phyloP scores from a whole-genome alignment of 768 basidiomycete species.

The Suillus placidus region DNA sequence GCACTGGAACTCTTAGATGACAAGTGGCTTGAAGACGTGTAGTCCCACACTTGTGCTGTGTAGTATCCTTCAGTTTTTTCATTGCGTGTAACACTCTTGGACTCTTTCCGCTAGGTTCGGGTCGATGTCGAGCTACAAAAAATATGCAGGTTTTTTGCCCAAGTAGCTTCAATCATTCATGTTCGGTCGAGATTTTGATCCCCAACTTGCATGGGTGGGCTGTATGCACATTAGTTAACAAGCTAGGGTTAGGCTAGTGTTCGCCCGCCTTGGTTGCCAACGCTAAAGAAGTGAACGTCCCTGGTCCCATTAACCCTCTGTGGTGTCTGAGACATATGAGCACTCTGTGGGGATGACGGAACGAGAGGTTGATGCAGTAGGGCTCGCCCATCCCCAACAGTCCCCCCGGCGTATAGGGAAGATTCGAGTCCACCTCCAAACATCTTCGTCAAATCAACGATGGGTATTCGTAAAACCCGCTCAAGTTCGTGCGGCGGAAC shows the following conservation, averaged over 20 bases:
- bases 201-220: too few species aligned
- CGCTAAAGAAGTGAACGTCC: constrained; percentile 95
- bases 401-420: constrained; percentile 11
- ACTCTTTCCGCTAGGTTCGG: too few species aligned
- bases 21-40: background rate
- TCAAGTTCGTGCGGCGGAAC: constrained; percentile 24
- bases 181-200: too few species aligned
- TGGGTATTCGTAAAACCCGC: constrained; percentile 22
- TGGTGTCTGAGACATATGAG: constrained; percentile 74
- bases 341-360: constrained; percentile 74
- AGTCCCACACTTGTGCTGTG: too few species aligned
- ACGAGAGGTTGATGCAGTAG: constrained; percentile 52
- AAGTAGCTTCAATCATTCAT: too few species aligned
- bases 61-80: too few species aligned
- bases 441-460: constrained; percentile 20
- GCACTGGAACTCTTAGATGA: background rate
- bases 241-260: constrained; percentile 52
- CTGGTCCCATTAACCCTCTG: constrained; percentile 89
- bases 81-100: too few species aligned
- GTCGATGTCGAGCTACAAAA: too few species aligned
- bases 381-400: background rate
- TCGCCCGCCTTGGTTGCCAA: constrained; percentile 82
- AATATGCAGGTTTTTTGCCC: too few species aligned
- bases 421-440: constrained; percentile 22
- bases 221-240: too few species aligned